Conservation (phyloP, 306 rosid genomes). For the Medicago truncatula region MtrunA17r5.0-ANR NC_053046.1:10831001-10831500, state of each 20-base stretch:
- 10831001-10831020: constrained; percentile 2
- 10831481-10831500: constrained; percentile 19
- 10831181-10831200: constrained; percentile 3
- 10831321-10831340: constrained; percentile 6
- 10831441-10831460: background rate
- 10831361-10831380: constrained; percentile 5
- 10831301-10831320: background rate
- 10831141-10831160: background rate
- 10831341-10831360: constrained; percentile 14
- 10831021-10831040: constrained; percentile 21
- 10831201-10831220: constrained; percentile 5
- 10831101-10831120: constrained; percentile 16
- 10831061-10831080: constrained; percentile 22
- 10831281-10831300: constrained; percentile 9
- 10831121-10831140: constrained; percentile 17
- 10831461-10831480: background rate
- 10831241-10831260: constrained; percentile 31
- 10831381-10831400: constrained; percentile 13
- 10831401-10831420: constrained; percentile 2
- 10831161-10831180: constrained; percentile 12
- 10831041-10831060: constrained; percentile 30
- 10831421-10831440: constrained; percentile 1
- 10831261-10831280: background rate
- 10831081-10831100: constrained; percentile 10
- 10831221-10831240: background rate